Conservation (phyloP, 441 rosid species). For the Jatropha multifida region DNA sequence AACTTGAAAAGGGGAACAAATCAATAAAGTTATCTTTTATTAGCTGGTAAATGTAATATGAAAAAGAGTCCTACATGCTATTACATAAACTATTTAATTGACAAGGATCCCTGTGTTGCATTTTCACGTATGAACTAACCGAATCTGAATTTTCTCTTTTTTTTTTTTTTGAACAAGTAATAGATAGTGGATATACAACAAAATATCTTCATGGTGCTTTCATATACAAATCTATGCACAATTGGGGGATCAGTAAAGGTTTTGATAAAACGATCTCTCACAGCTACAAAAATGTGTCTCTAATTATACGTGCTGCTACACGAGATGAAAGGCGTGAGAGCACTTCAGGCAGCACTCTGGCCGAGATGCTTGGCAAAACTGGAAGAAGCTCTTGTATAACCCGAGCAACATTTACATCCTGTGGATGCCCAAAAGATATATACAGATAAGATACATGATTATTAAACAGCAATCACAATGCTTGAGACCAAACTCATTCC, state of each 20-base stretch:
- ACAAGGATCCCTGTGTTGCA: no score
- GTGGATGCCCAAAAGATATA: constrained; percentile 16
- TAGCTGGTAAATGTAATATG: no score
- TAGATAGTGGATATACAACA: background rate
- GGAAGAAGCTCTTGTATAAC: constrained; percentile 71
- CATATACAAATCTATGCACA: constrained; percentile 24
- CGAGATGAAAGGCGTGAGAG: constrained; percentile 77
- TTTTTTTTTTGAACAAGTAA: no score
- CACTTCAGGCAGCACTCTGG: constrained; percentile 73
- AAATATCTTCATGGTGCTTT: background rate
- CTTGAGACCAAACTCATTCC: background rate
- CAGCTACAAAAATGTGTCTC: constrained; percentile 55
- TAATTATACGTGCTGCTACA: constrained; percentile 71
- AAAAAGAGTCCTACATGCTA: no score
- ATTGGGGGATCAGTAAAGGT: constrained; percentile 10
- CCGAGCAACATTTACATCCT: constrained; percentile 60
- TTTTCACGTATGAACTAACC: no score
- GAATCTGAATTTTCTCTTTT: no score
- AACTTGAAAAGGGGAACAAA: no score
- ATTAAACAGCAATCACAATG: background rate
- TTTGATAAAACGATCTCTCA: constrained; percentile 15
- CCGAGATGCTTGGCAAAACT: constrained; percentile 83
- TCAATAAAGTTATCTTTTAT: no score
- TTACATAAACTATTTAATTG: no score
- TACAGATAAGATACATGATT: background rate